Base-by-base conservation (phyloP, 2,329 filamentous ascomycete genomes). In the Colletotrichum eleusines region DNA sequence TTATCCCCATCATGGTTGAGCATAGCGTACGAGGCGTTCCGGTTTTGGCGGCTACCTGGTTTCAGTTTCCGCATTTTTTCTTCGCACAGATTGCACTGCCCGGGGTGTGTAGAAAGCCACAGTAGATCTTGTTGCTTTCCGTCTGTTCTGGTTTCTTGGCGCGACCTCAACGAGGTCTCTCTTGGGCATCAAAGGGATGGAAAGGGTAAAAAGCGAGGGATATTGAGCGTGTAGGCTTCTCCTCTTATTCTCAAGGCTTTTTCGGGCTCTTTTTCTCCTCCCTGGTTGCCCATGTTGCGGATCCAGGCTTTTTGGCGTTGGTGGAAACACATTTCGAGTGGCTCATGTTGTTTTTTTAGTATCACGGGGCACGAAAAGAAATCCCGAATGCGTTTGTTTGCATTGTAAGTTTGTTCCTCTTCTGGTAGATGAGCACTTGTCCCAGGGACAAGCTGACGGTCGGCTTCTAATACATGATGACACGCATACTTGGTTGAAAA, bases 21-120 rank as follows among this genome's bases (percentile, higher is more conserved):
- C 81, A 83, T 83, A 82, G 81, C 81, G 81, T 80, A 75, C 72
- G 74, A 66, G 81, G 81, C 78, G 81, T 82, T 79, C 69, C 69
- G 53, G 70, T 62, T 55, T 38, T 74, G 75, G 74, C 72, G 72
- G 67, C 68, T 66, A 59, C 72, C 72, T 74, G 48, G 76, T 75
- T 73, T 73, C 60, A 69, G 57, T 66, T 67, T 61, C 61, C 63
- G 46, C 66, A 69, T 57, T 63, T 63, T n/a, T 74, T 31, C 63
- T 72, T 57, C 44, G 54, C 53, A 61, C 73, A 66, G 57, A 57
- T 63, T 71, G 62, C 55, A 51, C 53, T 58, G 69, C 69, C 53
- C 23, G 53, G 63, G 46, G 31, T 69, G 69, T 64, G 69, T 59
- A 71, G 65, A 71, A 68, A 48, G 69, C 64, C 69, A 60, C 64